Conservation (phyloP, 192 early-diverging fungal species). For the Phlyctochytrium planicorne region DNA sequence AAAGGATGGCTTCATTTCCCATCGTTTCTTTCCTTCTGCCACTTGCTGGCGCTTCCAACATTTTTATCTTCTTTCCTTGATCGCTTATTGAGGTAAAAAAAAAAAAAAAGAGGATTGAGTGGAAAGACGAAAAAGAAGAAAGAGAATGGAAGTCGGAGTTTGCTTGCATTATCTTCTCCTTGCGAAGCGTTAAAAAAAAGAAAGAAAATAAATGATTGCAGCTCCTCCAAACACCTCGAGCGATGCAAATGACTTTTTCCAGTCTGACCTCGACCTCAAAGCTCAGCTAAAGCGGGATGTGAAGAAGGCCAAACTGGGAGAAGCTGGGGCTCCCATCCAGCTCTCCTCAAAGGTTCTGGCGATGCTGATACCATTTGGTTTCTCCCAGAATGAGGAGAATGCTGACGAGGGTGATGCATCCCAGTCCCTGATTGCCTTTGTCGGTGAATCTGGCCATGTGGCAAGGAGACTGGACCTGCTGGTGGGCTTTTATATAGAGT, state of each 20-base stretch:
- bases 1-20: no score
- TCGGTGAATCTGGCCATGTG: constrained; percentile 73
- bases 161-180: no score
- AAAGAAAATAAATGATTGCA: neutral
- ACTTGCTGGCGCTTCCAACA: no score
- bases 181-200: no score
- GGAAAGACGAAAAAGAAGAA: no score
- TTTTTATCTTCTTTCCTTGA: no score
- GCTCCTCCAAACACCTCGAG: constrained; percentile 49
- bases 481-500: constrained; percentile 36
- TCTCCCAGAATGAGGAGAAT: neutral
- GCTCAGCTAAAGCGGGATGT: constrained; percentile 43
- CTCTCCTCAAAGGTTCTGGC: constrained; percentile 66
- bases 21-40: no score
- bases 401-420: constrained; percentile 20
- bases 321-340: constrained; percentile 61
- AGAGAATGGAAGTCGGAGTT: no score
- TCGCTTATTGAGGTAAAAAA: no score
- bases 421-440: constrained; percentile 43
- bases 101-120: no score
- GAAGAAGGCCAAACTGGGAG: constrained; percentile 47
- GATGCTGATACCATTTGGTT: constrained; percentile 16
- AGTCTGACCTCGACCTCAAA: constrained; percentile 66
- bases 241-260: constrained; percentile 68
- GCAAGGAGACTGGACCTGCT: constrained; percentile 65